Percentiles rank a stretch among this genome's conserved stretches.
These are phyloP conservation scores for Stagonosporopsis cucurbitacearum DNA, from an alignment of 2,329 filamentous ascomycete species.

Conservation along the genomic window DNA sequence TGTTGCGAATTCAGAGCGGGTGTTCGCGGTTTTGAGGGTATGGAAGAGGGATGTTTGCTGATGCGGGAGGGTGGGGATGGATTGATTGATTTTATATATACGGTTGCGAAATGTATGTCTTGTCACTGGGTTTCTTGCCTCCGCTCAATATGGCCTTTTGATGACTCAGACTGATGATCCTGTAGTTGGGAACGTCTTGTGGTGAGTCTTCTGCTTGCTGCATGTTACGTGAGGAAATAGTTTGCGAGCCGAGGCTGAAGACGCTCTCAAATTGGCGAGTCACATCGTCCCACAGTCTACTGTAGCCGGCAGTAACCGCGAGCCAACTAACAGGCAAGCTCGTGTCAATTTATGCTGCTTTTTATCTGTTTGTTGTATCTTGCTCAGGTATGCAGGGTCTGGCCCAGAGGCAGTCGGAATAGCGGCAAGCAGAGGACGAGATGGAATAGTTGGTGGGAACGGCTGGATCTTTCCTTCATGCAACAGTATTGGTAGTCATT, in stretches of 20 bases:
- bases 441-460: background rate
- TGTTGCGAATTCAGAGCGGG: background rate
- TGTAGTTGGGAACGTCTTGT: background rate
- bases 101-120: background rate
- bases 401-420: too few species aligned
- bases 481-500: background rate
- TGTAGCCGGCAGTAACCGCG: background rate
- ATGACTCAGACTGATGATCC: background rate
- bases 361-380: background rate
- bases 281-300: background rate
- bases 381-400: background rate
- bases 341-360: background rate
- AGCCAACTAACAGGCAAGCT: background rate
- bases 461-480: background rate
- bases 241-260: conserved; percentile 8
- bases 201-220: background rate
- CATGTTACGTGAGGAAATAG: background rate
- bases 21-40: background rate
- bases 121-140: background rate
- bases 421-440: background rate
- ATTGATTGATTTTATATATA: background rate
- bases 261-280: background rate
- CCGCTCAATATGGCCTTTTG: too few species aligned
- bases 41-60: too few species aligned
- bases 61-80: too few species aligned